These are phyloP conservation scores for Eimeria falciformis DNA, from an alignment of 169 alveolate genomes.

Conservation along the genomic window DNA sequence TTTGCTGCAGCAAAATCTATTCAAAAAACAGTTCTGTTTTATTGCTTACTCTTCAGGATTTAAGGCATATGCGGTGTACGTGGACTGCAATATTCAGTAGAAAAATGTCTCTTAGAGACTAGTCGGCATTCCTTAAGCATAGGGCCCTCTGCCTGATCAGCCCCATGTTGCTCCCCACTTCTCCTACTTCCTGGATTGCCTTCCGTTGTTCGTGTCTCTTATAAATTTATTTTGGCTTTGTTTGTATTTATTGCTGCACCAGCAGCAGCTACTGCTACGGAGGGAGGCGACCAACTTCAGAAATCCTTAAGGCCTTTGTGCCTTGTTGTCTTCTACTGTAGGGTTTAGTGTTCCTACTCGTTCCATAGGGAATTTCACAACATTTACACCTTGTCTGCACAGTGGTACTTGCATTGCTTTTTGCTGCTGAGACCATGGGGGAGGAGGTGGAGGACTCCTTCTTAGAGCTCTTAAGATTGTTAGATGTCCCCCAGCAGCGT, in stretches of 20 bases:
- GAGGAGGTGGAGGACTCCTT: background rate
- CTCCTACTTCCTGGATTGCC: background rate
- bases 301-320: too few species aligned
- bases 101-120: background rate
- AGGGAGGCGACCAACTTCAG: too few species aligned
- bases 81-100: too few species aligned
- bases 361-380: too few species aligned
- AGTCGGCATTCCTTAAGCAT: background rate
- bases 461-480: conserved; percentile 1
- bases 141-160: background rate
- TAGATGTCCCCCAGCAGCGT: background rate
- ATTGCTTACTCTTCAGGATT: background rate
- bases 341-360: too few species aligned
- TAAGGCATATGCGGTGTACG: too few species aligned
- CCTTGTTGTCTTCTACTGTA: too few species aligned
- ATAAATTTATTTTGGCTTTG: background rate
- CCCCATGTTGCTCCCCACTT: conserved; percentile 21
- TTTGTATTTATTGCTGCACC: background rate
- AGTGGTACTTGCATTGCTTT: too few species aligned
- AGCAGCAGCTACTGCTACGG: background rate
- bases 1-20: background rate
- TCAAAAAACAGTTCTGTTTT: background rate
- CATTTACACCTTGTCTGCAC: too few species aligned
- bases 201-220: conserved; percentile 5
- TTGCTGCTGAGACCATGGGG: background rate